Percentiles rank a stretch among this genome's conserved stretches.
These are phyloP conservation scores for Metahyphopichia silvanorum DNA, from an alignment of 805 yeast species.

Conservation along the genomic window DNA sequence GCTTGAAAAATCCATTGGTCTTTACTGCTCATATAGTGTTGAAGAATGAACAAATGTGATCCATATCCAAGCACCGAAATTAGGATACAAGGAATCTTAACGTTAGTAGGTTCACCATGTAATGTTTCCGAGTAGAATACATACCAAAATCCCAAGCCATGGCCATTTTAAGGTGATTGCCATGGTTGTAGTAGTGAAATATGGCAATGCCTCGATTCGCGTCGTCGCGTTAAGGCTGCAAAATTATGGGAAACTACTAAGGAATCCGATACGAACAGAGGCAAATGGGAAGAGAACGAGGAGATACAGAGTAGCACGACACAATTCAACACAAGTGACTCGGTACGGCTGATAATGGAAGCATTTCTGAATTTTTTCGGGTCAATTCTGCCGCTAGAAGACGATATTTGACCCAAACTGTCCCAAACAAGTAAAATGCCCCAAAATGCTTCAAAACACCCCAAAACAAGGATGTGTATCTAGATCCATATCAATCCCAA, in stretches of 20 bases:
- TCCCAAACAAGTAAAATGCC: no score
- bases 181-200: conserved; percentile 22
- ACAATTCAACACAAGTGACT: no score
- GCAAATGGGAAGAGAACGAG: conserved; percentile 1
- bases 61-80: conserved; percentile 61
- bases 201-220: no score
- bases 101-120: conserved; percentile 10
- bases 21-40: conserved; percentile 32
- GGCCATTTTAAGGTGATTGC: conserved; percentile 44
- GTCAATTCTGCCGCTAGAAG: no score
- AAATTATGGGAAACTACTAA: conserved; percentile 7
- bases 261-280: neutral
- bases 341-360: no score
- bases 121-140: conserved; percentile 6
- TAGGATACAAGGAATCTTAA: conserved; percentile 59
- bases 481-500: no score
- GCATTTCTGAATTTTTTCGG: no score
- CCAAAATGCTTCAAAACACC: no score
- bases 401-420: no score
- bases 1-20: conserved; percentile 48
- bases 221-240: no score
- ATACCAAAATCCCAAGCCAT: conserved; percentile 44
- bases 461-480: no score
- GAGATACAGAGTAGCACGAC: conserved; percentile 7
- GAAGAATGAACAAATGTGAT: conserved; percentile 55